Conservation (phyloP, 2,329 filamentous ascomycete species). For the Calonectria multiphialidica region DNA sequence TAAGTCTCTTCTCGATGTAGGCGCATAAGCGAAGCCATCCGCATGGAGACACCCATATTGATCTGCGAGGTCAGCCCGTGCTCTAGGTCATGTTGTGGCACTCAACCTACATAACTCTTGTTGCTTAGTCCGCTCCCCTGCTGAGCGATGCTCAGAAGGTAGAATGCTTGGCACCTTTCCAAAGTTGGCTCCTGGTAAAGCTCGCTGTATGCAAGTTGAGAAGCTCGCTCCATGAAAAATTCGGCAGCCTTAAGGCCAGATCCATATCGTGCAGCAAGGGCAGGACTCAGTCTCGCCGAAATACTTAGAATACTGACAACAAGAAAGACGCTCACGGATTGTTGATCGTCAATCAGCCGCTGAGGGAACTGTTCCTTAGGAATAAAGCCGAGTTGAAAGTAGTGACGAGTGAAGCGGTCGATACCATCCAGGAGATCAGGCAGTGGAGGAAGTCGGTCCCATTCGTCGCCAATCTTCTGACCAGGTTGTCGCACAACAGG, state of each 20-base stretch:
- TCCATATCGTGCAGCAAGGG: conserved; percentile 61
- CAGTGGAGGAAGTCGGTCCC: conserved; percentile 63
- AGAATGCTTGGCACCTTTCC: conserved; percentile 70
- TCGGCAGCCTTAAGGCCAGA: conserved; percentile 64
- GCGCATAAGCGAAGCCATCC: conserved; percentile 67
- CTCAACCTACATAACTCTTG: conserved; percentile 62
- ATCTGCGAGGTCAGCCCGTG: conserved; percentile 51
- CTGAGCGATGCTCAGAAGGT: conserved; percentile 69
- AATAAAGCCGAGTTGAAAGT: conserved; percentile 71
- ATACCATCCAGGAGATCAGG: conserved; percentile 64
- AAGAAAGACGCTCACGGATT: conserved; percentile 66
- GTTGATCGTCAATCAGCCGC: conserved; percentile 59
- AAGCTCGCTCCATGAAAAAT: conserved; percentile 65
- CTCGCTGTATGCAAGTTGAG: conserved; percentile 60
- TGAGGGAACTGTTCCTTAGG: conserved; percentile 64
- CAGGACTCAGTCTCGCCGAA: conserved; percentile 66
- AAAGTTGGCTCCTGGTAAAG: conserved; percentile 65
- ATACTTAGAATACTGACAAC: conserved; percentile 68
- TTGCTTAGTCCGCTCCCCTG: conserved; percentile 67
- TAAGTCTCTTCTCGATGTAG: conserved; percentile 70
- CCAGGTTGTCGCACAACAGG: conserved; percentile 34
- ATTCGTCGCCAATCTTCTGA: conserved; percentile 51
- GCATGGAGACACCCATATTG: conserved; percentile 67
- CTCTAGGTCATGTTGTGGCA: neutral
- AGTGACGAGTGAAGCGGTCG: conserved; percentile 65